Conservation (phyloP, 73 alveolate genomes). For the Paramecium biaurelia region DNA sequence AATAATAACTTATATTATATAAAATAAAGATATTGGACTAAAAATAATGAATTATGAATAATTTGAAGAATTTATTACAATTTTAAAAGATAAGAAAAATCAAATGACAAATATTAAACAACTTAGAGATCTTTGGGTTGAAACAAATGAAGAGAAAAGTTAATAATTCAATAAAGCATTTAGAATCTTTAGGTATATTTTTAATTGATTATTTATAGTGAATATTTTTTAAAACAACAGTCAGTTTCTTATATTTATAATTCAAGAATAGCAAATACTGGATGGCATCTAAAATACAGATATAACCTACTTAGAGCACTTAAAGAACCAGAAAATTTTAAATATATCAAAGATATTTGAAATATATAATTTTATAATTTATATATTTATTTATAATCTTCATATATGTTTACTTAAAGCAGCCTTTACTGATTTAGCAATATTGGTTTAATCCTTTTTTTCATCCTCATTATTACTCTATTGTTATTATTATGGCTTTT, state of each 20-base stretch:
- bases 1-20: conserved; percentile 27
- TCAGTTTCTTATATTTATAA: conserved; percentile 25
- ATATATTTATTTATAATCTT: background rate
- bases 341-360: conserved; percentile 44
- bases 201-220: background rate
- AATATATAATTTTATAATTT: background rate
- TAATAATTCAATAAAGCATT: conserved; percentile 30
- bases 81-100: conserved; percentile 15
- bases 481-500: background rate
- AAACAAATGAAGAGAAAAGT: background rate
- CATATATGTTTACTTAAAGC: conserved; percentile 46
- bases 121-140: conserved; percentile 45
- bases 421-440: conserved; percentile 7
- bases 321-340: conserved; percentile 23
- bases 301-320: conserved; percentile 28
- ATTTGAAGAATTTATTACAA: background rate
- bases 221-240: background rate
- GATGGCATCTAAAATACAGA: conserved; percentile 47
- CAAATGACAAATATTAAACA: conserved; percentile 26
- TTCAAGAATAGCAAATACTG: conserved; percentile 45
- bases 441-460: background rate
- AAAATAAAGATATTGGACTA: conserved; percentile 32
- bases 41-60: background rate
- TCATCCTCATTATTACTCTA: background rate
- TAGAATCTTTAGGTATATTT: conserved; percentile 7